These are phyloP conservation scores for Senna siamea DNA, from an alignment of 306 rosid species.

Conservation along the genomic window DNA sequence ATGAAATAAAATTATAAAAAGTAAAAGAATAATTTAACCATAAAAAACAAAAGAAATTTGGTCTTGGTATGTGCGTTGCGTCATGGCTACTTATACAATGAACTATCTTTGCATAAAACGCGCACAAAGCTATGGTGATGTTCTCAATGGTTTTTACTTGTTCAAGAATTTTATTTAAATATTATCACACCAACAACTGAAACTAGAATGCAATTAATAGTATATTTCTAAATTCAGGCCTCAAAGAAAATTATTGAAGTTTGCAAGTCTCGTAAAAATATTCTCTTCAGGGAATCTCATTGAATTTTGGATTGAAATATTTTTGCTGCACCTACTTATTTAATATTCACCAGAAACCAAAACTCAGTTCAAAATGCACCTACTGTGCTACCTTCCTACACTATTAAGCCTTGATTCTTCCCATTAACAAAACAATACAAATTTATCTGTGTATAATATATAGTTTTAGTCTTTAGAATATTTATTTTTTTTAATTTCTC, in stretches of 20 bases:
- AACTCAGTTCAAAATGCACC: neutral
- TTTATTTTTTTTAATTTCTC: too few relatives aligned
- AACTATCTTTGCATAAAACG: neutral
- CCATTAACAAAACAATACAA: neutral
- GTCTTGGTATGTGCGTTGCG: too few relatives aligned
- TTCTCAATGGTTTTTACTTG: neutral
- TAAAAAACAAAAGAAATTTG: too few relatives aligned
- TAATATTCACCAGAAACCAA: neutral
- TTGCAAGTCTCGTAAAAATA: neutral
- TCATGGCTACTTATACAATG: neutral
- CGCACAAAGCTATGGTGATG: neutral
- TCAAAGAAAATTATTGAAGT: neutral
- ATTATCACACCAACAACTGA: neutral
- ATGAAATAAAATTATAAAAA: too few relatives aligned
- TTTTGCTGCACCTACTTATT: neutral
- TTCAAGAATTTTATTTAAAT: neutral
- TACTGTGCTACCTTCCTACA: neutral
- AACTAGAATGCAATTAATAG: neutral
- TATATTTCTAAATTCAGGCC: neutral
- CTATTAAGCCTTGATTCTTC: neutral
- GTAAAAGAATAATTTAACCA: too few relatives aligned
- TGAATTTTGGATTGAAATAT: neutral
- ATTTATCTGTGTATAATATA: too few relatives aligned
- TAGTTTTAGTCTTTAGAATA: too few relatives aligned
- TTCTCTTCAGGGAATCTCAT: neutral